These are phyloP conservation scores for Daldinia grandis DNA, from an alignment of 495 filamentous ascomycete species.

Conservation along the genomic window DNA sequence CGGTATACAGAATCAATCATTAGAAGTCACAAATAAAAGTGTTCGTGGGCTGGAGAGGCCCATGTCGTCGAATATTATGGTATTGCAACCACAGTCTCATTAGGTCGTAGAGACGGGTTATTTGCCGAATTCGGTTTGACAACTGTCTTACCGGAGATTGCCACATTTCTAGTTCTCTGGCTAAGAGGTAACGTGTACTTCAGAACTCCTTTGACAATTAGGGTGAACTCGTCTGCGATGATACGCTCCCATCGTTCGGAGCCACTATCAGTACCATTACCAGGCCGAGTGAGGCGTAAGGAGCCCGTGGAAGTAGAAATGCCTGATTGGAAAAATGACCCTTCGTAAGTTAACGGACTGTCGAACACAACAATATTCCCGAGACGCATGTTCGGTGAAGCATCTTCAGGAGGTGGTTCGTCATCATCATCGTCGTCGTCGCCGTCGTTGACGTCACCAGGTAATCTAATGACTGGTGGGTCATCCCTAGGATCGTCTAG, in stretches of 20 bases:
- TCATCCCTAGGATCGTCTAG: slow-evolving; percentile 67
- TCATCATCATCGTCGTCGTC: neutral
- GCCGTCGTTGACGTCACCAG: slow-evolving; percentile 55
- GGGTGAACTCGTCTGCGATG: slow-evolving; percentile 86
- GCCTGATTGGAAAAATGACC: slow-evolving; percentile 78
- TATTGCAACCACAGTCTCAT: slow-evolving; percentile 43
- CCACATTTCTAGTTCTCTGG: slow-evolving; percentile 65
- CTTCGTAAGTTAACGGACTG: slow-evolving; percentile 84
- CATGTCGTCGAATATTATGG: slow-evolving; percentile 33
- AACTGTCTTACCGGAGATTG: slow-evolving; percentile 58
- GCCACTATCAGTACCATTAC: slow-evolving; percentile 88
- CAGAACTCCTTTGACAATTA: slow-evolving; percentile 88
- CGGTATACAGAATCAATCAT: slow-evolving; percentile 45
- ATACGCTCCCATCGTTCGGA: slow-evolving; percentile 92
- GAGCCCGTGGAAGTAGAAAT: slow-evolving; percentile 77
- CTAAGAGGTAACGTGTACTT: slow-evolving; percentile 89
- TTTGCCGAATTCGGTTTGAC: slow-evolving; percentile 62
- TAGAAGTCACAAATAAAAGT: slow-evolving; percentile 44
- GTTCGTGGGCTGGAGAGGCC: slow-evolving; percentile 39
- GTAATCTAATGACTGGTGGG: slow-evolving; percentile 57
- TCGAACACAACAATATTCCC: slow-evolving; percentile 88
- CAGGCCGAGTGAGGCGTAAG: slow-evolving; percentile 79
- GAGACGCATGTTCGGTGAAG: slow-evolving; percentile 84
- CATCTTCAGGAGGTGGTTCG: slow-evolving; percentile 60
- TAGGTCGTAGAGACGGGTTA: slow-evolving; percentile 50